phyloP scores from a whole-genome alignment of 176 grass and related monocot genomes.

The Bothriochloa decipiens region DNA sequence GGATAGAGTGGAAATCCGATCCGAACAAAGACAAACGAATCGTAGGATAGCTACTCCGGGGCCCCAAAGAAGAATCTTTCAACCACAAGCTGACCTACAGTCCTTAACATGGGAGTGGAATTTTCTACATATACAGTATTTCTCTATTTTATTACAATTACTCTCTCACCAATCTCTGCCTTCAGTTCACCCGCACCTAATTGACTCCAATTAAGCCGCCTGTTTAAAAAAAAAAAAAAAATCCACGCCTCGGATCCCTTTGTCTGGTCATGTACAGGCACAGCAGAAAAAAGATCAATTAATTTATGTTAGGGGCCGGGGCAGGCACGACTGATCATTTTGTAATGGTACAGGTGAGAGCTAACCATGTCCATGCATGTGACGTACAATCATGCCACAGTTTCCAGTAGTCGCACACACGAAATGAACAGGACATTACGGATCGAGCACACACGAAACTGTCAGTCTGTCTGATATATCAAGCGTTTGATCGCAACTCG shows the following conservation, averaged over 20 bases:
- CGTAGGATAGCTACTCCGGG: constrained; percentile 6
- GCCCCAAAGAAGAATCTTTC: constrained; percentile 38
- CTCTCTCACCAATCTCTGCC: background rate
- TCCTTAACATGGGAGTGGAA: background rate
- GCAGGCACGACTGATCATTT: background rate
- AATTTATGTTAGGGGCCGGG: background rate
- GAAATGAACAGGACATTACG: background rate
- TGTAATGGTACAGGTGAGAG: background rate
- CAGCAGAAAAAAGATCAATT: background rate
- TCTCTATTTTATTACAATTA: background rate
- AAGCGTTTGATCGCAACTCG: background rate
- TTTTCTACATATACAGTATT: background rate
- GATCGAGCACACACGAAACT: background rate
- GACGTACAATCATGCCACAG: background rate
- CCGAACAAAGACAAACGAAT: constrained; percentile 33
- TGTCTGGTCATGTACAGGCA: background rate
- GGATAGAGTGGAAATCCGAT: constrained; percentile 39
- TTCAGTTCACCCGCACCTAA: background rate
- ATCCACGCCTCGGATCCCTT: constrained; percentile 19
- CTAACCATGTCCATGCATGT: constrained; percentile 1
- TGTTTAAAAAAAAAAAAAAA: background rate
- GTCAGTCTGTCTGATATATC: too few species aligned
- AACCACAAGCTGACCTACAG: constrained; percentile 6
- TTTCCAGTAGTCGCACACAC: background rate
- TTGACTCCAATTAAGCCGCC: background rate